Base-by-base conservation (phyloP, 306 rosid species). In the Cicer judaicum region DNA sequence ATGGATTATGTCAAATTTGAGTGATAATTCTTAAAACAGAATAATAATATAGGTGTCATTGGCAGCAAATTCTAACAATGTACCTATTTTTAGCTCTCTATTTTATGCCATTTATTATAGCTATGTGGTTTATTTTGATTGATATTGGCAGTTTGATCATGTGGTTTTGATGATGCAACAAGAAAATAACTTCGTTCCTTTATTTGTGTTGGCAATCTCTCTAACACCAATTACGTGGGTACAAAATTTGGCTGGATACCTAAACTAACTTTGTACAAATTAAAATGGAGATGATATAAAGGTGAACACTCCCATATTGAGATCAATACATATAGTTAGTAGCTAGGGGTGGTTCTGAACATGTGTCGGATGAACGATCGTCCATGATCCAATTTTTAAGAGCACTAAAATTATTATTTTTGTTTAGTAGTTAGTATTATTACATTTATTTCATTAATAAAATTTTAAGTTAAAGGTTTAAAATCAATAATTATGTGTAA, bases 81-180 rank as follows among this genome's bases (percentile, higher is more conserved):
- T n/a, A 39, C 11, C 64, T 42, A 54, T 50, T 9, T 39, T 12
- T 52, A 57, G 59, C 14, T 62, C 54, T 67, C 34, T 73, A 16
- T 61, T 42, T 68, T 63, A 24, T 48, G 57, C 0, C 46, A 70
- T 67, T 44, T 46, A 39, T 34, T 44, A 34, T 21, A 64, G 73
- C 24, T 73, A 76, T 61, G 64, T 64, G 84, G 74, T 59, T 72
- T 79, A 76, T 43, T 84, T 78, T 73, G 64, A 63, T 78, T 50
- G 44, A 57, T 72, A 61, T 18, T 85, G 93, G 90, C 79, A 80
- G 96, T 85, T 90, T 39, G 65, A 59, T 88, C 96, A 90, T 84
- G 90, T 79, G 84, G 77, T 65, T 71, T 82, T 74, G 81, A 76
- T 90, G 96, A 69, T 79, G 72, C 79, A 90, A 88, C 60, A 53